These are phyloP conservation scores for Pythium angustatum DNA, from an alignment of 352 stramenopile genomes.

Conservation along the genomic window DNA sequence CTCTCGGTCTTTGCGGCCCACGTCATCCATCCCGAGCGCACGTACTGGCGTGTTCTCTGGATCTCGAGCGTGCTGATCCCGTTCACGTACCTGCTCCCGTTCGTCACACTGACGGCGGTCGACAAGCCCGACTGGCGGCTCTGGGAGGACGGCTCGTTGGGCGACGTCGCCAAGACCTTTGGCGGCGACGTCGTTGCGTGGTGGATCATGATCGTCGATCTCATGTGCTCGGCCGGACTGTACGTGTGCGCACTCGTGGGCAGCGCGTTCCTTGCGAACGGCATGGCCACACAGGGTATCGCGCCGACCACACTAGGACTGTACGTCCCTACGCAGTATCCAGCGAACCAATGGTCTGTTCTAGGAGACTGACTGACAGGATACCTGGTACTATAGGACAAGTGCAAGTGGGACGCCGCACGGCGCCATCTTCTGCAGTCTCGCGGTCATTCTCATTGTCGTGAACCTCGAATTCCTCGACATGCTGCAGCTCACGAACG, in stretches of 20 bases:
- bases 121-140: slow-evolving; percentile 45
- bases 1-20: slow-evolving; percentile 51
- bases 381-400: too few species aligned
- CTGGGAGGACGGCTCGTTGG: slow-evolving; percentile 43
- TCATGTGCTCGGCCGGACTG: slow-evolving; percentile 43
- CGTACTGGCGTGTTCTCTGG: slow-evolving; percentile 49
- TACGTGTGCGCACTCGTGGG: slow-evolving; percentile 48
- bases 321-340: too few species aligned
- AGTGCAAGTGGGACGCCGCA: slow-evolving; percentile 29
- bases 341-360: too few species aligned
- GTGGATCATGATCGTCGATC: slow-evolving; percentile 36
- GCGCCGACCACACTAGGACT: slow-evolving; percentile 45
- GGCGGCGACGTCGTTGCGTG: slow-evolving; percentile 35
- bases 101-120: slow-evolving; percentile 36
- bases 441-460: slow-evolving; percentile 61
- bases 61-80: slow-evolving; percentile 40
- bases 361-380: slow-evolving; percentile 28
- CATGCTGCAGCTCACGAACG: slow-evolving; percentile 59
- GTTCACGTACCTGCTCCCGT: slow-evolving; percentile 49
- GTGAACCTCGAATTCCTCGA: slow-evolving; percentile 51
- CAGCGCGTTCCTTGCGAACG: slow-evolving; percentile 56
- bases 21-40: slow-evolving; percentile 36
- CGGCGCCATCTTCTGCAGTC: slow-evolving; percentile 53
- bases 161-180: slow-evolving; percentile 37
- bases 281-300: slow-evolving; percentile 56